Base-by-base conservation (phyloP, 2,329 filamentous ascomycete genomes). In the Fusarium dimerum region DNA sequence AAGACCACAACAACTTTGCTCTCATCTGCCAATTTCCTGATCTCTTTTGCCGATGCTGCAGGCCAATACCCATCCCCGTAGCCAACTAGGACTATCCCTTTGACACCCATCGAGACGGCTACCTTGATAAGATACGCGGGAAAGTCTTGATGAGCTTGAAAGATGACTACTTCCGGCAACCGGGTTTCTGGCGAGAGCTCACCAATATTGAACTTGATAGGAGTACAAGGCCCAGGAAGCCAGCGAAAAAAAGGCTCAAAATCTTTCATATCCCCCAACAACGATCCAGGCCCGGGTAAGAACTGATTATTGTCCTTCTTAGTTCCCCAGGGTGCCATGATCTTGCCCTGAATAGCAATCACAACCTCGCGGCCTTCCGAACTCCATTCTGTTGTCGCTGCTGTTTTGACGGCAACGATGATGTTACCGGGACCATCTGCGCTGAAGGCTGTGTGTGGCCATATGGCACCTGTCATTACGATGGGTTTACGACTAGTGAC, bases 341-440 rank as follows among this genome's bases (percentile, higher is more conserved):
- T 81, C 59, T 86, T 80, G 15, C 78, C 82, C 68, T 87, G 87
- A 47, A 79, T 78, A 0, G 74, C 79, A 5, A 86, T 75, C 76
- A 87, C 78, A 2, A 78, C 72, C 20, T 83, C 84, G 1, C 84
- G 73, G 29, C 75, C 71, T 9, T 62, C 66, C 1, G 78, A 78
- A 2, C 70, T 66, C 0, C 74, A n/a, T n/a, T n/a, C n/a, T 68
- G 30, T 70, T 74, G 0, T 70, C 73, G 0, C n/a, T n/a, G 83
- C 84, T 1, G 86, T 70, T 0, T 76, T 81, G 1, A 85, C 81
- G 5, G 83, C 80, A 64, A 82, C 78, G 29, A 82, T 75, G 8
- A 86, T 73, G 65, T 87, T 86, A 56, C 82, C 75, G 10, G 82
- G 82, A 0, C 84, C 84, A 53, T 87, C 84, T 4, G 84, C 82